Conservation (phyloP, 495 filamentous ascomycete genomes). For the Emericellopsis terricola region DNA sequence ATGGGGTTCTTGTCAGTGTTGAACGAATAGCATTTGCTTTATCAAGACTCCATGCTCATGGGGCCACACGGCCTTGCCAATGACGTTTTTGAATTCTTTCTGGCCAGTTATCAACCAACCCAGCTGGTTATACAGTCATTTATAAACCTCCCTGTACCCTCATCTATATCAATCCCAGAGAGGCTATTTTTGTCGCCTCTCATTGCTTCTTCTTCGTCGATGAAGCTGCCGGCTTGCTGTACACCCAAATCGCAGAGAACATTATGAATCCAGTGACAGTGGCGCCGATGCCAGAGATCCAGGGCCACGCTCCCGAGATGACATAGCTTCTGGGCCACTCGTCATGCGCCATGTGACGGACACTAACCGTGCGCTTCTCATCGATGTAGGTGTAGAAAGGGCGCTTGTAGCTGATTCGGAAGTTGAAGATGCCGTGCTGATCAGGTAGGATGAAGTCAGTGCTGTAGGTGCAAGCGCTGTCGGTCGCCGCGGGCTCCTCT, state of each 20-base stretch:
- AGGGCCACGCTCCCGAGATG: conserved; percentile 86
- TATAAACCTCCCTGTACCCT: too few relatives aligned
- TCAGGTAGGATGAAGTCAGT: conserved; percentile 69
- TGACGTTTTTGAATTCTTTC: conserved; percentile 1
- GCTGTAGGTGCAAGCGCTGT: conserved; percentile 56
- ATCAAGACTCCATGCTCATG: too few relatives aligned
- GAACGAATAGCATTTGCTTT: too few relatives aligned
- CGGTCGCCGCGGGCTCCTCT: conserved; percentile 25
- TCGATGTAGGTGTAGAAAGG: conserved; percentile 80
- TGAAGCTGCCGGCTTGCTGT: conserved; percentile 54
- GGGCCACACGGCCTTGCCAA: too few relatives aligned
- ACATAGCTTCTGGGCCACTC: conserved; percentile 85
- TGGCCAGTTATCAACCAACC: too few relatives aligned
- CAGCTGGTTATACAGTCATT: too few relatives aligned
- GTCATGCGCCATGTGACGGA: conserved; percentile 90
- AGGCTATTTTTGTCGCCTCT: too few relatives aligned
- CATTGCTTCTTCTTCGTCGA: conserved; percentile 57
- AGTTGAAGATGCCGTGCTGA: conserved; percentile 96
- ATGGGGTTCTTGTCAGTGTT: too few relatives aligned
- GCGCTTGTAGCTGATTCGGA: conserved; percentile 88
- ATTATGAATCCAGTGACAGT: conserved; percentile 70
- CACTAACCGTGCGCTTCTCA: conserved; percentile 87
- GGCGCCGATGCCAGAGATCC: conserved; percentile 75
- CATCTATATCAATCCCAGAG: not conserved
- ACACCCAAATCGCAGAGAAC: conserved; percentile 83